Evolutionary conservation across 257 asterid genomes (phyloP), one percentile per base, ranked within the genome.

Genomic region (Nicotiana undulata): DNA sequence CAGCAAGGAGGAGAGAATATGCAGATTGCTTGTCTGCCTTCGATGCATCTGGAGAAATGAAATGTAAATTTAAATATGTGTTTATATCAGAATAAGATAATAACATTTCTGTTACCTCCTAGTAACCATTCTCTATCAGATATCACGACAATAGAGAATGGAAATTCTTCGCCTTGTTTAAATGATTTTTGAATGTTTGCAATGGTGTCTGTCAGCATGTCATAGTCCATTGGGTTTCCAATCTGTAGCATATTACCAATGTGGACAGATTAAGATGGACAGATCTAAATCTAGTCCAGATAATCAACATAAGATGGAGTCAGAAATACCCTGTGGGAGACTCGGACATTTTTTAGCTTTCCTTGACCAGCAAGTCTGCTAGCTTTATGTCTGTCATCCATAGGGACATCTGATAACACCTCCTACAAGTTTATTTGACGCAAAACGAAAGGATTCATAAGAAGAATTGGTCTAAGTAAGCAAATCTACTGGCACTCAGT

Each of bases 21-120:
- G 96, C 97, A 10, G 98, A 92, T 87, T 90, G 97, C 85, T 93
- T 93, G 90, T 95, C 99, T 24, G 95, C 92, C 88, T 93, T 95
- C 2, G 94, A 82, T 63, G 96, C 88, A 88, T 95, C 99, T 95
- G 87, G 83, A 85, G 37, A 79, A 24, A 64, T 26, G 82, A 64
- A 63, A 60, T 60, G 40, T 17, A 78, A 37, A 64, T 32, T 11
- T 29, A 79, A 64, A 28, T 24, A 29, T 63, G 55, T 6, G 2
- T 44, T 63, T 58, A n/a, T 63, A 16, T 51, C 46, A 32, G 24
- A 29, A 74, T 64, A 49, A 56, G 52, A 55, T 32, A 80, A 74
- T 1, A 58, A 82, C 82, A 75, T 80, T 70, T 79, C 2, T 52
- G 63, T 86, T 90, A 93, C 99, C 99, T 91, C 97, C 97, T 85